Percentiles rank a stretch among this genome's conserved stretches.
phyloP scores from a whole-genome alignment of 768 basidiomycete genomes.

The Termitomyces sp. region DNA sequence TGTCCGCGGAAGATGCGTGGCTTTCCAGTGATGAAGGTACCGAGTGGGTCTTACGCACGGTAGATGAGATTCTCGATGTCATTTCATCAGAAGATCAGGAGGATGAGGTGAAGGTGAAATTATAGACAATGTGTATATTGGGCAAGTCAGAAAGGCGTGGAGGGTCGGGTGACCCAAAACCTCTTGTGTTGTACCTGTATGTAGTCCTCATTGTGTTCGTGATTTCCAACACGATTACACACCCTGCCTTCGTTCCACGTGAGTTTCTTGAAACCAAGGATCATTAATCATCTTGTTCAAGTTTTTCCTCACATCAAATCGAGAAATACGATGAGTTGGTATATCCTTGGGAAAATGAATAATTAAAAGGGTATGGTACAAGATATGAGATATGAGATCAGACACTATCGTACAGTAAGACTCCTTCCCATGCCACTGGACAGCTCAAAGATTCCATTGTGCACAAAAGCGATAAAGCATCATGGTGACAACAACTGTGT shows the following conservation, averaged over 20 bases:
- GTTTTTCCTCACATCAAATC: constrained; percentile 16
- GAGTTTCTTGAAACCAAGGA: constrained; percentile 10
- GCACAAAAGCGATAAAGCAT: constrained; percentile 83
- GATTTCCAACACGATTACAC: constrained; percentile 27
- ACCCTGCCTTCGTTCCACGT: constrained; percentile 26
- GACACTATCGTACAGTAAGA: constrained; percentile 4
- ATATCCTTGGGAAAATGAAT: neutral
- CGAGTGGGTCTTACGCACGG: constrained; percentile 82
- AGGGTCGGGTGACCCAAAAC: constrained; percentile 35
- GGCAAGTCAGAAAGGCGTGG: constrained; percentile 6
- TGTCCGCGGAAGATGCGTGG: constrained; percentile 73
- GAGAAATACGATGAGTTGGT: neutral
- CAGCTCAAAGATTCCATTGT: constrained; percentile 42
- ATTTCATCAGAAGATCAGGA: constrained; percentile 48
- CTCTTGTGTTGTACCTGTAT: constrained; percentile 28
- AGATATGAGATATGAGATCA: neutral
- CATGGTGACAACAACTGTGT: constrained; percentile 77
- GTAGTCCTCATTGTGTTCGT: constrained; percentile 36
- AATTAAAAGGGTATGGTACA: constrained; percentile 18
- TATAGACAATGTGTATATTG: constrained; percentile 36
- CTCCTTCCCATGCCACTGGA: neutral
- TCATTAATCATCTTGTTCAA: constrained; percentile 21
- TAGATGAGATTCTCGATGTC: constrained; percentile 78
- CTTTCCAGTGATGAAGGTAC: constrained; percentile 82
- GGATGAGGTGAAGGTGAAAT: constrained; percentile 51